phyloP scores from a whole-genome alignment of 2,329 filamentous ascomycete species.

The Aspergillus puulaauensis region DNA sequence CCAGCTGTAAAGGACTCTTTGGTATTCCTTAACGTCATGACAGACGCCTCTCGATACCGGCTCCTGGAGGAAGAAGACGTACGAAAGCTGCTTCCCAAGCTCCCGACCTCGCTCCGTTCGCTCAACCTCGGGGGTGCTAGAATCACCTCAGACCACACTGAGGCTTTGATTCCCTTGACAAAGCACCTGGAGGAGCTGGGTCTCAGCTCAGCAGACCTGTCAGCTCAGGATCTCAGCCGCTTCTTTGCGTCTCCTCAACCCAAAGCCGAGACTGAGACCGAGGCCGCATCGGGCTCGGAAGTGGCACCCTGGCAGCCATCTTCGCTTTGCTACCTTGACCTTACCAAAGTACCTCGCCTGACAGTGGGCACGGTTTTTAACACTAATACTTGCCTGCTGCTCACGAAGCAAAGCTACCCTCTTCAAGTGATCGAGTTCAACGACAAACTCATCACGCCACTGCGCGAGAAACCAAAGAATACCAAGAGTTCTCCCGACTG shows the following conservation, averaged over 20 bases:
- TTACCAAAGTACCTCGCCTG: slow-evolving; percentile 65
- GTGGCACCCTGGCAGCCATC: slow-evolving; percentile 52
- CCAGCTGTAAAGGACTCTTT: slow-evolving; percentile 65
- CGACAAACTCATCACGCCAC: slow-evolving; percentile 64
- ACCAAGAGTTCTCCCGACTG: slow-evolving; percentile 60
- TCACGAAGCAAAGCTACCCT: slow-evolving; percentile 62
- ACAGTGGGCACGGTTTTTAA: slow-evolving; percentile 60
- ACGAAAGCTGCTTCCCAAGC: slow-evolving; percentile 61
- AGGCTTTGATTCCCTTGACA: slow-evolving; percentile 62
- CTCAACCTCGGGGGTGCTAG: slow-evolving; percentile 74
- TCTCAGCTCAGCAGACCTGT: slow-evolving; percentile 65
- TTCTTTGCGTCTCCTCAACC: slow-evolving; percentile 50
- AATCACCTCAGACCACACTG: slow-evolving; percentile 65
- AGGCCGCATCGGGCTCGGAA: slow-evolving; percentile 24
- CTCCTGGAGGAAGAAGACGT: slow-evolving; percentile 67
- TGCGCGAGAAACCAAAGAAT: slow-evolving; percentile 63
- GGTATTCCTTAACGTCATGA: slow-evolving; percentile 70
- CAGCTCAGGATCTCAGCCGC: slow-evolving; percentile 63
- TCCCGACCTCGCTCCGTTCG: slow-evolving; percentile 68
- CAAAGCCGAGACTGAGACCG: neutral
- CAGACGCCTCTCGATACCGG: slow-evolving; percentile 70
- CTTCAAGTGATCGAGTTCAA: slow-evolving; percentile 75
- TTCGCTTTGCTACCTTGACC: slow-evolving; percentile 71
- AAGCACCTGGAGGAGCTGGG: slow-evolving; percentile 76
- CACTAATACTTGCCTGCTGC: slow-evolving; percentile 55